A percentile compares a stretch with the other conserved stretches of the same genome.
These are phyloP conservation scores for Fusarium succisae DNA, from an alignment of 2,329 filamentous ascomycete species.

Conservation along the genomic window DNA sequence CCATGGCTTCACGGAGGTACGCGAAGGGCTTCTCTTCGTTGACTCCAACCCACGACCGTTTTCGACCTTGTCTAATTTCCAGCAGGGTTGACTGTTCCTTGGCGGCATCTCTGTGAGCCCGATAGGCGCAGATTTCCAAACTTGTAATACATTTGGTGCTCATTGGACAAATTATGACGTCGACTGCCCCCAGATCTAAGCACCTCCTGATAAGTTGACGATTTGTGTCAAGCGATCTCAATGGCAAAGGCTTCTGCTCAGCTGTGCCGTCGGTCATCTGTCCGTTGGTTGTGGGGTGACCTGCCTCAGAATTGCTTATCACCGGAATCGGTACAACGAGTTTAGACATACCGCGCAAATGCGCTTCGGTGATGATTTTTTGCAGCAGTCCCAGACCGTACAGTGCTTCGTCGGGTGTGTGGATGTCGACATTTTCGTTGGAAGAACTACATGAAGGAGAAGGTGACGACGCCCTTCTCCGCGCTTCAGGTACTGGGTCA, in stretches of 20 bases:
- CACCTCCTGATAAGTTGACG: conserved; percentile 71
- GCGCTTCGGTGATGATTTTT: conserved; percentile 66
- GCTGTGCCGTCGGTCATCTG: conserved; percentile 52
- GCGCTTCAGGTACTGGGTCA: conserved; percentile 53
- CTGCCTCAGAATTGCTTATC: conserved; percentile 53
- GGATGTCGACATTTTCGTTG: conserved; percentile 50
- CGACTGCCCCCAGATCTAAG: conserved; percentile 85
- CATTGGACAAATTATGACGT: conserved; percentile 85
- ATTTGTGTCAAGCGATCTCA: conserved; percentile 44
- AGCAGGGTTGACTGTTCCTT: conserved; percentile 78
- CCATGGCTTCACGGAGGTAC: conserved; percentile 92
- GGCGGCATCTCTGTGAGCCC: conserved; percentile 78
- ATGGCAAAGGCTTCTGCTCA: conserved; percentile 46
- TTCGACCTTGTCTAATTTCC: conserved; percentile 77
- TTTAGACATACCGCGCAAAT: conserved; percentile 64
- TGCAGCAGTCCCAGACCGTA: conserved; percentile 66
- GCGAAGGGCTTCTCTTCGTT: conserved; percentile 87
- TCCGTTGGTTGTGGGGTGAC: conserved; percentile 40
- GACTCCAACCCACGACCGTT: conserved; percentile 91
- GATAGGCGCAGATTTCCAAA: conserved; percentile 84
- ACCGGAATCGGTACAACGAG: conserved; percentile 66
- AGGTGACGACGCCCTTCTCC: conserved; percentile 50
- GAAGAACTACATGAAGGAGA: conserved; percentile 55
- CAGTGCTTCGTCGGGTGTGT: conserved; percentile 58
- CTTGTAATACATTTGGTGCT: conserved; percentile 77